Base-by-base conservation (phyloP, 73 alveolate genomes). In the Paramecium octaurelia region DNA sequence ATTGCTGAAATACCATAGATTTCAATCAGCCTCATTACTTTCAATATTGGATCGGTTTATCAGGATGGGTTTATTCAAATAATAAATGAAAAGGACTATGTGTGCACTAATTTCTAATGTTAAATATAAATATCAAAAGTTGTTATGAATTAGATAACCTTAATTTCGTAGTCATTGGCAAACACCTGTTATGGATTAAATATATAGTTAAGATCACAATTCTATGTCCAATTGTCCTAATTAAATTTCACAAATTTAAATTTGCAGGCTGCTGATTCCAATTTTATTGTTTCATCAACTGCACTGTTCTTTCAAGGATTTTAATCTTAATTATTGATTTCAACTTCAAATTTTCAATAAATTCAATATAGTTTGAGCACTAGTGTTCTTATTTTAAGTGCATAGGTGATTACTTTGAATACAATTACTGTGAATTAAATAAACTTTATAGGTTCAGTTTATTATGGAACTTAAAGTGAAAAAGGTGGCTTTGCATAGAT, bases 391-490 rank as follows among this genome's bases (percentile, higher is more conserved):
- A 43, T 80, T 42, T 24, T 80, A 20, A 44, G 44, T 46, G 91
- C 57, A 12, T 9, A 18, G 20, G 27, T 4, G 9, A 21, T 80
- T 12, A 27, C 27, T 18, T 10, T 80, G 9, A 23, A 40, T 24
- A 21, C 46, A 16, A 23, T 40, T 3, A 80, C 2, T 23, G 57
- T 80, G 1, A 80, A 48, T 23, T 23, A 23, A 11, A 6, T 80
- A 44, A 80, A 23, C 20, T 20, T 42, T 46, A 2, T 20, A 0
- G 18, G 35, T 18, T 38, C 70, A 11, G 14, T 12, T 4, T 80
- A 44, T 80, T 80, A 43, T 80, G 91, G 75, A 23, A 43, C 91
- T 20, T 44, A 44, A 48, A 80, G 91, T 48, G 91, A 80, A 23
- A 80, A 80, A 20, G 91, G 91, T 2, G 91, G 91, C 2, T 20